Evolutionary conservation across 164 flowering plant species (phyloP).

Genomic region (Macadamia tetraphylla): DNA sequence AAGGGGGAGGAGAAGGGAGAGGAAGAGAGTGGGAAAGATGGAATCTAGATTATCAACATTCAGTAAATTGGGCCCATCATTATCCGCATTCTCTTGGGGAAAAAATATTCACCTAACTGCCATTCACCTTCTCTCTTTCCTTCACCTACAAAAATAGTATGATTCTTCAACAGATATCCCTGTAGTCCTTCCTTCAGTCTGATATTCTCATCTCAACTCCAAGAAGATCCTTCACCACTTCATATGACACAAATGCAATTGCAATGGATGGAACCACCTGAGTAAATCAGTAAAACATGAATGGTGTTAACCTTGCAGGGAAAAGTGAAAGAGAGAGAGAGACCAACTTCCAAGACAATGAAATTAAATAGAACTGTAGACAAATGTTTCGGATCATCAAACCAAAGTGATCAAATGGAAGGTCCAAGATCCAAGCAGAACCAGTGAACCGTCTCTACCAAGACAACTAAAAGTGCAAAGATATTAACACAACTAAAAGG

Average conservation of each 20-base stretch:
- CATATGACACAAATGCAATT: constrained; percentile 92
- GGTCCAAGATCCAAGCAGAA: too few species aligned
- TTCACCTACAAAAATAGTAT: constrained; percentile 25
- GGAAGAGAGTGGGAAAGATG: neutral
- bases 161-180: neutral
- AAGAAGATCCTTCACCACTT: constrained; percentile 72
- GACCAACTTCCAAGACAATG: too few species aligned
- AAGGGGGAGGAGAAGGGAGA: too few species aligned
- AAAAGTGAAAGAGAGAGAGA: neutral
- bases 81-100: neutral
- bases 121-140: constrained; percentile 2
- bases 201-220: constrained; percentile 92
- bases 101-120: neutral
- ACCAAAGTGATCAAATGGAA: too few species aligned
- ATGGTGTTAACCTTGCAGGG: neutral
- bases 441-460: too few species aligned
- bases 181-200: constrained; percentile 39
- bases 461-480: too few species aligned
- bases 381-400: too few species aligned
- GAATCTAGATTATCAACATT: neutral
- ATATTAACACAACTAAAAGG: too few species aligned
- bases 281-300: neutral
- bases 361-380: too few species aligned
- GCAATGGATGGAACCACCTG: constrained; percentile 99
- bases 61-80: too few species aligned